phyloP scores from a whole-genome alignment of 2,329 filamentous ascomycete species.

The Xylaria sp. region DNA sequence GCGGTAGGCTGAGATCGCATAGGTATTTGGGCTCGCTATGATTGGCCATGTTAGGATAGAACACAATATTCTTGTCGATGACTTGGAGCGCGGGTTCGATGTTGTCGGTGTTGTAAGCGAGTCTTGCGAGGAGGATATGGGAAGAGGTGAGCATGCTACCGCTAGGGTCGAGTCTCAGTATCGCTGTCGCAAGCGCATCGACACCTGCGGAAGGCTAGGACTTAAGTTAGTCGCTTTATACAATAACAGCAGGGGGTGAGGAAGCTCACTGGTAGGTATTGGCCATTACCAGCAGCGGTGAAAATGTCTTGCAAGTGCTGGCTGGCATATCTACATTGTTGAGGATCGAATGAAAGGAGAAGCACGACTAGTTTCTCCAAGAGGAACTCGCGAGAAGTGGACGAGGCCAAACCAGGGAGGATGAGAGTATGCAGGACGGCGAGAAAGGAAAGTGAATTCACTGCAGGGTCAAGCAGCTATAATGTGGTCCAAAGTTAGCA shows the following conservation, averaged over 20 bases:
- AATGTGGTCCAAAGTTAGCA: neutral
- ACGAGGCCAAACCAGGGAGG: conserved; percentile 37
- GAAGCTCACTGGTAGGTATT: conserved; percentile 38
- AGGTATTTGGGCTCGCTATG: conserved; percentile 43
- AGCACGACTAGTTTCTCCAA: conserved; percentile 49
- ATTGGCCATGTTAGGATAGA: conserved; percentile 56
- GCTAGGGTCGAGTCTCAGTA: conserved; percentile 68
- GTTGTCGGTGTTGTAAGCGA: conserved; percentile 60
- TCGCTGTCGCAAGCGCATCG: conserved; percentile 51
- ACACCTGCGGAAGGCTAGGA: conserved; percentile 50
- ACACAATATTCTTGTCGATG: conserved; percentile 67
- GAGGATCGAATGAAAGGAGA: conserved; percentile 51
- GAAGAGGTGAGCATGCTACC: conserved; percentile 67
- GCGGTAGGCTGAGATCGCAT: conserved; percentile 50
- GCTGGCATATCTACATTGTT: conserved; percentile 57
- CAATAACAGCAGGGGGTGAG: neutral
- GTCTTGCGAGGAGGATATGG: conserved; percentile 60
- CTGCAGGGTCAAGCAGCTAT: conserved; percentile 50
- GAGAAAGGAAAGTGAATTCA: conserved; percentile 56
- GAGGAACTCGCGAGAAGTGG: conserved; percentile 33
- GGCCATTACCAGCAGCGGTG: conserved; percentile 42
- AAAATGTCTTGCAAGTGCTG: conserved; percentile 48
- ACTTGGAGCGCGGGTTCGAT: conserved; percentile 61
- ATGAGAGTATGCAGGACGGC: conserved; percentile 48
- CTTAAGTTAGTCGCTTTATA: conserved; percentile 1